Evolutionary conservation across 2,329 filamentous ascomycete species (phyloP), one percentile per base, ranked within the genome.

Genomic region (Coniochaeta ligniaria): DNA sequence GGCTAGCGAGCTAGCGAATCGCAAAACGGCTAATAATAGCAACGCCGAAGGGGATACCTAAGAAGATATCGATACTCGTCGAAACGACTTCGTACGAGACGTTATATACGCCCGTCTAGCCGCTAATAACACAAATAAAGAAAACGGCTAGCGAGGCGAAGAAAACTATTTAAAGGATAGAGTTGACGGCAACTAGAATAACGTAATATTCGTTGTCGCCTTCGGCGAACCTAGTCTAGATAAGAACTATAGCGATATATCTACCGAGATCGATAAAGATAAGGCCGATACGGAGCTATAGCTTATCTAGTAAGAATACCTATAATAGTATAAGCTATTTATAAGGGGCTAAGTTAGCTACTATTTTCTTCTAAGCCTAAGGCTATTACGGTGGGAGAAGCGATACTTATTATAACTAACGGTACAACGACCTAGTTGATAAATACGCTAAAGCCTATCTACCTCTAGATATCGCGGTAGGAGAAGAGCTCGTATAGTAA

Each of bases 361-460:
- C 12, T 11, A 3, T 35, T 31, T 17, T 20, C n/a, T n/a, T n/a
- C n/a, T n/a, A n/a, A n/a, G n/a, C n/a, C n/a, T n/a, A n/a, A n/a
- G n/a, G n/a, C n/a, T n/a, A n/a, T n/a, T n/a, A n/a, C n/a, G 45
- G 45, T n/a, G 24, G 4, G 22, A 24, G 20, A 14, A 28, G n/a
- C n/a, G n/a, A 20, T n/a, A 64, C 73, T 65, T 67, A 91, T 87
- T 91, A 96, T 96, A 28, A 95, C 75, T 1, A 96, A 80, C 0
- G 91, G 92, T 0, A 91, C 91, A 16, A 96, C 70, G 35, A 96
- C 83, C 91, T 91, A 96, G 70, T 96, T 96, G 31, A 93, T 72
- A 4, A 92, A 65, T 3, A 96, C 73, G 61, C 89, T 92, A 67
- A 96, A 90, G 0, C 71, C 77, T n/a, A 96, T 83, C 71, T 96